Conservation (phyloP, 2,329 filamentous ascomycete genomes). For the Pyrenochaeta sp. region DNA sequence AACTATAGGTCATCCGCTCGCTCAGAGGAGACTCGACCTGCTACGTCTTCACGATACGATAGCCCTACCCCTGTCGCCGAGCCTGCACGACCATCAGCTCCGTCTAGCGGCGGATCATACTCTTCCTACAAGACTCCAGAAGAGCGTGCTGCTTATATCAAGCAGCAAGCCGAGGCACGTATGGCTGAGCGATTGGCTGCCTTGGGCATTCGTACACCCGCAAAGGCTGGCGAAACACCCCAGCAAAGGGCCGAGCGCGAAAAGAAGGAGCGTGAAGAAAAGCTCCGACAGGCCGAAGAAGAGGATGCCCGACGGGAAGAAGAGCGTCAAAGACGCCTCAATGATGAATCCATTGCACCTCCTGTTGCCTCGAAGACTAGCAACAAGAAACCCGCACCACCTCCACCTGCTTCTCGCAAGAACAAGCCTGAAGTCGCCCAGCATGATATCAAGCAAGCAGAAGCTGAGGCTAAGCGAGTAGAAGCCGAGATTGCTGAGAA, state of each 20-base stretch:
- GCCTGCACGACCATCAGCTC: conserved; percentile 61
- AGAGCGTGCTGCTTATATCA: conserved; percentile 93
- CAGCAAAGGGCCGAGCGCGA: conserved; percentile 89
- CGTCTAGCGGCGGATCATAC: conserved; percentile 71
- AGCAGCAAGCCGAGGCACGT: conserved; percentile 93
- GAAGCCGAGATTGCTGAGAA: conserved; percentile 63
- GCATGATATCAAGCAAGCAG: conserved; percentile 63
- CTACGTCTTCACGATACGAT: conserved; percentile 54
- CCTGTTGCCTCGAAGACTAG: conserved; percentile 57
- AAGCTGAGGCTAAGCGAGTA: conserved; percentile 65
- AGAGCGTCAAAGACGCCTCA: conserved; percentile 82
- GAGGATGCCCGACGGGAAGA: conserved; percentile 89
- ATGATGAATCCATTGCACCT: conserved; percentile 74
- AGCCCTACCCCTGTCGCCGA: conserved; percentile 56
- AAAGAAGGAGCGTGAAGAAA: conserved; percentile 83
- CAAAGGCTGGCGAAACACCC: conserved; percentile 79
- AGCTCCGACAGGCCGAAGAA: conserved; percentile 87
- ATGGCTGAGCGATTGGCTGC: conserved; percentile 97
- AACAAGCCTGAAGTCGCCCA: conserved; percentile 63
- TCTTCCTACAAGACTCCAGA: conserved; percentile 88
- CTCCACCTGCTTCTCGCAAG: conserved; percentile 78
- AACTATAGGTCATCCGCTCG: conserved; percentile 51
- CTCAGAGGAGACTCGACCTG: conserved; percentile 42
- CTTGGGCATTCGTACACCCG: conserved; percentile 84
- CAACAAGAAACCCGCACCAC: conserved; percentile 66